Percentiles rank a stretch among this genome's conserved stretches.
Evolutionary conservation across 2,329 filamentous ascomycete species (phyloP).

Genomic region (Fusarium drepaniforme): DNA sequence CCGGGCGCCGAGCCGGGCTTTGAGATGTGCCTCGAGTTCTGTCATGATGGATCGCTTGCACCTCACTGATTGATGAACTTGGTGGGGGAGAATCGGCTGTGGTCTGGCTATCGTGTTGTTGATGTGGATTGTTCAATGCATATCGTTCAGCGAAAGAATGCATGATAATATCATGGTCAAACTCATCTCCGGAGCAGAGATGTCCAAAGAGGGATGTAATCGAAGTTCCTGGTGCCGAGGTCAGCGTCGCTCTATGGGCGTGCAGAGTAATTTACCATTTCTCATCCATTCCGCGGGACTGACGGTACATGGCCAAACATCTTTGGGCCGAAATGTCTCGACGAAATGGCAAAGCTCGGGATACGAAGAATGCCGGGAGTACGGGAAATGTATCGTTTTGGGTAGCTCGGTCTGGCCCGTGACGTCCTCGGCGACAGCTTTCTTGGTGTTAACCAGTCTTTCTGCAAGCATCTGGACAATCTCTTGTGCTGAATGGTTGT

Average conservation of each 20-base stretch:
- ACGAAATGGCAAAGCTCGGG: slow-evolving; percentile 81
- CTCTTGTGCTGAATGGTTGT: slow-evolving; percentile 25
- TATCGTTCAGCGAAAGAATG: slow-evolving; percentile 40
- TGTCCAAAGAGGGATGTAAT: slow-evolving; percentile 79
- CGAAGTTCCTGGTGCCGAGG: slow-evolving; percentile 58
- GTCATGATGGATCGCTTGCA: neutral
- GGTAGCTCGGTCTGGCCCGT: slow-evolving; percentile 47
- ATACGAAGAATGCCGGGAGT: slow-evolving; percentile 91
- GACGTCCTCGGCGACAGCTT: neutral
- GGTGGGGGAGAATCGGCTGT: slow-evolving; percentile 18
- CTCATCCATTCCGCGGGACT: slow-evolving; percentile 71
- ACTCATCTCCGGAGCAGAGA: slow-evolving; percentile 70
- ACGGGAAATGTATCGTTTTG: slow-evolving; percentile 75
- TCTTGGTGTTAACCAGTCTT: slow-evolving; percentile 15
- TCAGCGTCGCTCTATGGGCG: neutral
- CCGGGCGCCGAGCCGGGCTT: neutral
- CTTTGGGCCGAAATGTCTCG: slow-evolving; percentile 74
- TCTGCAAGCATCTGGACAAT: slow-evolving; percentile 22
- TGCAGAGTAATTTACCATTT: slow-evolving; percentile 51
- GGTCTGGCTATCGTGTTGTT: slow-evolving; percentile 29
- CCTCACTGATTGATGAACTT: slow-evolving; percentile 14
- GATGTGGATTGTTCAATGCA: neutral
- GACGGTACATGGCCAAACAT: slow-evolving; percentile 87
- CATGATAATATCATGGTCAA: slow-evolving; percentile 76
- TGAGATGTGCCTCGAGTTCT: neutral